phyloP scores from a whole-genome alignment of 805 yeast genomes.

The Candida saitoana region DNA sequence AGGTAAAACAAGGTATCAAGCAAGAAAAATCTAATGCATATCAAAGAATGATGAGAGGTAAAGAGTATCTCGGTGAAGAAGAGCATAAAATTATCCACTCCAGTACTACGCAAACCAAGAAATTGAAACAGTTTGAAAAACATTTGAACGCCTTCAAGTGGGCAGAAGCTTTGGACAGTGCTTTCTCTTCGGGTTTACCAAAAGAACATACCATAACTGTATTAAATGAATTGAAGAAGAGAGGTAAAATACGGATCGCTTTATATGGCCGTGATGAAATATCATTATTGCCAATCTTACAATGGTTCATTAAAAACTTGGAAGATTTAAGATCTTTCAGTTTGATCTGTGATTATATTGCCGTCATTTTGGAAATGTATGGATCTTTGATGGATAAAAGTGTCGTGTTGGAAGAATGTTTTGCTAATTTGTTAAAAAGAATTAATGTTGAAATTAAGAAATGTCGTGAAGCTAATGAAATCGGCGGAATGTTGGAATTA shows the following conservation, averaged over 20 bases:
- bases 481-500: constrained; percentile 91
- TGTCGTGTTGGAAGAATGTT: constrained; percentile 71
- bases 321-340: constrained; percentile 73
- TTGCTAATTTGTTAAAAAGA: constrained; percentile 56
- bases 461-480: constrained; percentile 81
- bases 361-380: constrained; percentile 69
- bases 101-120: constrained; percentile 47
- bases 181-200: constrained; percentile 73
- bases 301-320: constrained; percentile 74
- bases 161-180: constrained; percentile 88
- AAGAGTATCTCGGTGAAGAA: constrained; percentile 85
- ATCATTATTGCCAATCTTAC: constrained; percentile 76
- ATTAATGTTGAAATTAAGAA: constrained; percentile 67
- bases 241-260: constrained; percentile 86
- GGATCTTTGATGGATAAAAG: constrained; percentile 68
- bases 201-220: constrained; percentile 79
- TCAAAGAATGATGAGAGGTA: constrained; percentile 82
- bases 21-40: constrained; percentile 56
- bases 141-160: constrained; percentile 85
- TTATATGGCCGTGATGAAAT: constrained; percentile 81
- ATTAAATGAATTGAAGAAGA: constrained; percentile 75
- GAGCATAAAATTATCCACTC: constrained; percentile 71
- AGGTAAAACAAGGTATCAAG: constrained; percentile 48
- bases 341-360: constrained; percentile 64
- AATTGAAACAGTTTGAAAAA: constrained; percentile 76